Evolutionary conservation across 78 protist species (phyloP).

Genomic region (Andalucia godoyi): DNA sequence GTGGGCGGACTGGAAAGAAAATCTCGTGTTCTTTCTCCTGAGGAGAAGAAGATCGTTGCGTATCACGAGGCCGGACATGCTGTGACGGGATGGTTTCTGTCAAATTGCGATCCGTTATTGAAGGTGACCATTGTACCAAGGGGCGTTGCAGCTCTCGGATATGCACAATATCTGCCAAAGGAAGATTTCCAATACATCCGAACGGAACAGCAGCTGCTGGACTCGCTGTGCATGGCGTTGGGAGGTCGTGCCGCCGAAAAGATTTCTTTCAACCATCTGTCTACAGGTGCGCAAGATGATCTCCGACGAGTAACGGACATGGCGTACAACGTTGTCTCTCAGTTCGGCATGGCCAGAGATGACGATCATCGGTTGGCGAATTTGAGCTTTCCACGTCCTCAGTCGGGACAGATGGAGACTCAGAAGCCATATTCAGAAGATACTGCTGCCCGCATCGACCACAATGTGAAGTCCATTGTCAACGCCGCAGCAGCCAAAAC

Average conservation of each 20-base stretch:
- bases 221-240: constrained; percentile 76
- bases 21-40: constrained; percentile 31
- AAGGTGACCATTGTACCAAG: constrained; percentile 93
- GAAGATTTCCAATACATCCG: constrained; percentile 61
- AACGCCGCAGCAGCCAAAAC: not conserved
- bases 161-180: constrained; percentile 91
- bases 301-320: constrained; percentile 63
- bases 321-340: constrained; percentile 42
- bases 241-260: constrained; percentile 87
- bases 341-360: constrained; percentile 15
- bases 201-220: constrained; percentile 21
- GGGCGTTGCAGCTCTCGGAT: constrained; percentile 89
- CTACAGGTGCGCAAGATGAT: constrained; percentile 93
- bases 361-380: not conserved
- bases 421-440: constrained; percentile 73
- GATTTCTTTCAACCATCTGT: constrained; percentile 45
- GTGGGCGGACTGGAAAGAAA: constrained; percentile 73
- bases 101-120: constrained; percentile 83
- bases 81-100: constrained; percentile 88
- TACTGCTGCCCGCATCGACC: constrained; percentile 55
- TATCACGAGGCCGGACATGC: constrained; percentile 99
- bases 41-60: constrained; percentile 76
- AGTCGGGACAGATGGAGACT: constrained; percentile 3
- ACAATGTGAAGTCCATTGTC: constrained; percentile 16
- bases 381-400: constrained; percentile 15